Percentiles rank a stretch among this genome's conserved stretches.
phyloP scores from a whole-genome alignment of 345 rosid genomes.

The Atalantia buxifolia region DNA sequence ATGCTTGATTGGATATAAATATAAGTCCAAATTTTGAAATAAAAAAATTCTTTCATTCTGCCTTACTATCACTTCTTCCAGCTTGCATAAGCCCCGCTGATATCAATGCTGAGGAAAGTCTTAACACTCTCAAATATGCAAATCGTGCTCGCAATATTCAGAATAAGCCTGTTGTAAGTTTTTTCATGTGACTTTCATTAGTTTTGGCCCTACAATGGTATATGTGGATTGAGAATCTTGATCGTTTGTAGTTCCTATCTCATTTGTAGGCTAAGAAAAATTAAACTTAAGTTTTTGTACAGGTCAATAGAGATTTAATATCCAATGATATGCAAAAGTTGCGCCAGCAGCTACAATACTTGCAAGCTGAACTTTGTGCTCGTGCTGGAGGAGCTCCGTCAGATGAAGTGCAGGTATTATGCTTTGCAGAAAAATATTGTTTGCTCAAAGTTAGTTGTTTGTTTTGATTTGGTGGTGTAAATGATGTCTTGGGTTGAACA shows the following conservation, averaged over 20 bases:
- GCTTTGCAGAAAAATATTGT: slow-evolving; percentile 2
- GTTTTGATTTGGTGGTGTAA: not conserved
- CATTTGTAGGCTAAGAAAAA: not conserved
- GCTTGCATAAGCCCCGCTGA: slow-evolving; percentile 91
- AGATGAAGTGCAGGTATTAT: slow-evolving; percentile 54
- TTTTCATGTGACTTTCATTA: not conserved
- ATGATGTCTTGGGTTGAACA: slow-evolving; percentile 15
- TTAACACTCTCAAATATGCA: slow-evolving; percentile 77
- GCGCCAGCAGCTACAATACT: slow-evolving; percentile 62
- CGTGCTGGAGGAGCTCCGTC: slow-evolving; percentile 45
- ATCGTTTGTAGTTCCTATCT: not conserved
- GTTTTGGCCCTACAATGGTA: not conserved
- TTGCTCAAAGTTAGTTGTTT: slow-evolving; percentile 8
- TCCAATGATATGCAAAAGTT: slow-evolving; percentile 67
- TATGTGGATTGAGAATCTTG: not conserved
- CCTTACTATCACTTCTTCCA: slow-evolving; percentile 24
- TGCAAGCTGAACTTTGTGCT: slow-evolving; percentile 69
- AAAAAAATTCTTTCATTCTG: slow-evolving; percentile 1
- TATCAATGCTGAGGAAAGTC: slow-evolving; percentile 76
- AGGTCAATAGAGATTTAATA: slow-evolving; percentile 74
- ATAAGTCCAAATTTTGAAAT: not conserved
- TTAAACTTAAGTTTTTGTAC: slow-evolving; percentile 10
- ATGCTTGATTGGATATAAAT: not conserved
- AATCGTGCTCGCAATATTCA: slow-evolving; percentile 88
- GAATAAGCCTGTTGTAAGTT: slow-evolving; percentile 80